Base-by-base conservation (phyloP, 2,329 filamentous ascomycete species). In the Aureobasidium sp. region DNA sequence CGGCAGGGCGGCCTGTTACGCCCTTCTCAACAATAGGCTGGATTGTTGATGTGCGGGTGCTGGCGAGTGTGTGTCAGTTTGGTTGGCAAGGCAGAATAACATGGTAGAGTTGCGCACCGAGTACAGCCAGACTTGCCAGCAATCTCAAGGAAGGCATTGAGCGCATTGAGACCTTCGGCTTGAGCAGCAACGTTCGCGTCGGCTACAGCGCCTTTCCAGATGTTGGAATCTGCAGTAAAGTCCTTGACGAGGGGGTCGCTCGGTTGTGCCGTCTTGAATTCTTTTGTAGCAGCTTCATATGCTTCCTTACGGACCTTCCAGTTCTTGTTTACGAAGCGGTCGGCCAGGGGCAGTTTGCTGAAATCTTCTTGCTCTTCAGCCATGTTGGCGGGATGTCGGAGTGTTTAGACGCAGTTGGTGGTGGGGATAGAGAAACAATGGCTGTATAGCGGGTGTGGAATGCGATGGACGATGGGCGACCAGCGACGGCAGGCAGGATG, bases 161-260 rank as follows among this genome's bases (percentile, higher is more conserved):
- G 84, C 41, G 93, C 89, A 52, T 84, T 86, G 52, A 99, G 84
- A 64, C 90, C 94, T 68, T 99, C 95, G 76, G 95, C 88, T 74
- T 99, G 94, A 37, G 95, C 94, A 21, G 93, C 94, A 63, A 99
- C 94, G 70, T 99, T 99, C 59, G 92, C 94, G 75, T 99, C 94
- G 68, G 87, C 86, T 7, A 94, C 93, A 1, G 92, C 94, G 39
- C 86, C 87, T 74, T 97, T 97, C 93, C 91, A 97, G 64, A 99
- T 74, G 65, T 86, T 79, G 0, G 91, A 81, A 67, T 99, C 94
- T 72, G 89, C 86, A 64, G 94, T 77, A 70, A 97, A 99, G 1
- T 93, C 91, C 68, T 86, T 83, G 69, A 99, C 97, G 39, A 87
- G 87, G 13, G 91, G 86, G 72, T 95, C 89, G 68, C 86, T 83